Evolutionary conservation across 768 basidiomycete species (phyloP), one percentile per base, ranked within the genome.

Genomic region (Lactifluus echinatus): DNA sequence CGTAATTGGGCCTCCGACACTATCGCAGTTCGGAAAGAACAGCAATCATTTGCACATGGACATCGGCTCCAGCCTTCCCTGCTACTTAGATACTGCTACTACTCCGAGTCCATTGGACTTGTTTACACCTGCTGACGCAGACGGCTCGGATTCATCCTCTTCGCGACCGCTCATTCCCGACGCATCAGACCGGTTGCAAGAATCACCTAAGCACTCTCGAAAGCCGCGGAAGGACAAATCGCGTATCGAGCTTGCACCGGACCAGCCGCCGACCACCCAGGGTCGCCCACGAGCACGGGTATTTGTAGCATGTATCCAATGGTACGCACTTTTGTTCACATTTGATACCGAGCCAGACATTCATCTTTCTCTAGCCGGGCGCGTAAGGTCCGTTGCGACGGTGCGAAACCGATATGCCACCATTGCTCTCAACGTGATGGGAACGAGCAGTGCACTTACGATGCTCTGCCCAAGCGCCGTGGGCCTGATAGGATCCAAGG

Each of bases 401-500:
- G 89, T 52, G 83, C 83, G 8, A 88, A 84, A 62, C 89, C 89
- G 10, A 65, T 75, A 10, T 91, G 89, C 65, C 80, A 85, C 65
- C 89, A 89, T 65, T 91, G 88, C 65, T 69, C 72, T 39, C 80
- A 79, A 61, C 78, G 85, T 37, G 40, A 64, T 29, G 57, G 58
- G n/a, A 55, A 57, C 15, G 58, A 64, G 43, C 75, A 78, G 45
- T 91, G 89, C 66, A 67, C 72, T 50, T 91, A 90, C 63, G 89
- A 91, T 63, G 55, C 78, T 14, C 69, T 79, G 4, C 89, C 89
- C 21, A 89, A 86, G 65, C 84, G 89, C 44, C 79, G 89, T 39
- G 89, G 89, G 1, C 89, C 89, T 2, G 89, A 90, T 69, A 87
- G 79, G 69, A 77, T 74, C 0, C 87, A 87, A n/a, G 88, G 89